Percentiles rank a stretch among this genome's conserved stretches.
phyloP scores from a whole-genome alignment of 148 eudicot species.

The Arbutus unedo region DNA sequence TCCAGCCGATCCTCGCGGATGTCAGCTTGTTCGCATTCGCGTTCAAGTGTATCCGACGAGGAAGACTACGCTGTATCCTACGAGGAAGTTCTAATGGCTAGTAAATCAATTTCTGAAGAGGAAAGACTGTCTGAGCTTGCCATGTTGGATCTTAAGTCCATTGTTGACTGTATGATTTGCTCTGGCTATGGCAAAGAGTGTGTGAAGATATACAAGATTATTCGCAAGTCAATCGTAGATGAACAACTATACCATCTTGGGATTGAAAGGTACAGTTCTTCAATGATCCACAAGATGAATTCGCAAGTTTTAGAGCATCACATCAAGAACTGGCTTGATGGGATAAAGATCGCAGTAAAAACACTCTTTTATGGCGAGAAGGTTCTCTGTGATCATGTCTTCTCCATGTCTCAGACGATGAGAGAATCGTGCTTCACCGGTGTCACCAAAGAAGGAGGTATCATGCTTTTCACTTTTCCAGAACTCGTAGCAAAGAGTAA shows the following conservation, averaged over 20 bases:
- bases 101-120: conserved; percentile 9
- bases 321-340: conserved; percentile 25
- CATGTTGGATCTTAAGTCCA: conserved; percentile 24
- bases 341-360: conserved; percentile 15
- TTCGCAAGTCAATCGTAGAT: conserved; percentile 24
- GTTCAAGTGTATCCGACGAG: background rate
- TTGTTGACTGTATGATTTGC: conserved; percentile 32
- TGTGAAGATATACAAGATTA: conserved; percentile 17
- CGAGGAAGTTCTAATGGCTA: background rate
- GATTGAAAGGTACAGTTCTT: conserved; percentile 16
- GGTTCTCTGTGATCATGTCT: conserved; percentile 31
- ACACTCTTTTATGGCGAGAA: conserved; percentile 28
- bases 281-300: conserved; percentile 21
- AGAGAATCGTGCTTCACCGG: conserved; percentile 22
- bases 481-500: conserved; percentile 27
- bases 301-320: conserved; percentile 14
- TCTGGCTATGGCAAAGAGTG: conserved; percentile 36
- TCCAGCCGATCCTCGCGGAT: conserved; percentile 15
- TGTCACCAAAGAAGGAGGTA: conserved; percentile 23
- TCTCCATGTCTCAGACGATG: conserved; percentile 18
- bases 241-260: conserved; percentile 29
- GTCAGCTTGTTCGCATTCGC: conserved; percentile 1
- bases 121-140: conserved; percentile 18
- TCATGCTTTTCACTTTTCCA: conserved; percentile 24
- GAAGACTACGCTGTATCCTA: background rate